Percentiles rank a stretch among this genome's conserved stretches.
Conservation (phyloP, 169 alveolate genomes). For the Neospora caninum region DNA sequence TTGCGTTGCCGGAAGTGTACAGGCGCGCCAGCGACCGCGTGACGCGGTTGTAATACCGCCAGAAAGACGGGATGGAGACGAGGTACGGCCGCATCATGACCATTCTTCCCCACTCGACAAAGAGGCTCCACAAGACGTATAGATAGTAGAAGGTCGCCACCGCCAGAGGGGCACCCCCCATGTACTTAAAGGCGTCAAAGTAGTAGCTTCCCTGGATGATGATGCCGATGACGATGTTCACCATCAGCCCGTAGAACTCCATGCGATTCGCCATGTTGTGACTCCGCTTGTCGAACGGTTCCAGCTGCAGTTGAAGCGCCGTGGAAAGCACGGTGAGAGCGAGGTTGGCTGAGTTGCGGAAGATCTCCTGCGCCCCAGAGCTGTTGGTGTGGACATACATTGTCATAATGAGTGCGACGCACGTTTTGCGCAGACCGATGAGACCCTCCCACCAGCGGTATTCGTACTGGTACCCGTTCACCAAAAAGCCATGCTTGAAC, state of each 20-base stretch:
- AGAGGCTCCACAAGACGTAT: slow-evolving; percentile 67
- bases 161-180: slow-evolving; percentile 65
- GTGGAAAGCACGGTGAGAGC: slow-evolving; percentile 43
- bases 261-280: slow-evolving; percentile 65
- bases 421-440: slow-evolving; percentile 55
- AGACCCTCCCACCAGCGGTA: slow-evolving; percentile 68
- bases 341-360: slow-evolving; percentile 66
- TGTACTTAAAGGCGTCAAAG: slow-evolving; percentile 58
- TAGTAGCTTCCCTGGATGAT: slow-evolving; percentile 67
- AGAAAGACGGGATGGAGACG: slow-evolving; percentile 62
- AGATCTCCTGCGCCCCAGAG: slow-evolving; percentile 67
- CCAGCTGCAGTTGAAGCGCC: slow-evolving; percentile 62
- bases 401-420: slow-evolving; percentile 58
- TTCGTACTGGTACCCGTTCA: slow-evolving; percentile 65
- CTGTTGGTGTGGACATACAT: slow-evolving; percentile 50
- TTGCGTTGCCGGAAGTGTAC: slow-evolving; percentile 65
- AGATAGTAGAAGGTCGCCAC: slow-evolving; percentile 47
- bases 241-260: slow-evolving; percentile 63
- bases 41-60: slow-evolving; percentile 69
- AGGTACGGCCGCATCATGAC: slow-evolving; percentile 71
- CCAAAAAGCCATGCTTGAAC: slow-evolving; percentile 60
- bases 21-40: slow-evolving; percentile 69
- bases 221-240: slow-evolving; percentile 59
- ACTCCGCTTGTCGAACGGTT: slow-evolving; percentile 70
- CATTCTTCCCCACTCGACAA: slow-evolving; percentile 72